Evolutionary conservation across 768 basidiomycete genomes (phyloP).

Genomic region (Suillus variegatus): DNA sequence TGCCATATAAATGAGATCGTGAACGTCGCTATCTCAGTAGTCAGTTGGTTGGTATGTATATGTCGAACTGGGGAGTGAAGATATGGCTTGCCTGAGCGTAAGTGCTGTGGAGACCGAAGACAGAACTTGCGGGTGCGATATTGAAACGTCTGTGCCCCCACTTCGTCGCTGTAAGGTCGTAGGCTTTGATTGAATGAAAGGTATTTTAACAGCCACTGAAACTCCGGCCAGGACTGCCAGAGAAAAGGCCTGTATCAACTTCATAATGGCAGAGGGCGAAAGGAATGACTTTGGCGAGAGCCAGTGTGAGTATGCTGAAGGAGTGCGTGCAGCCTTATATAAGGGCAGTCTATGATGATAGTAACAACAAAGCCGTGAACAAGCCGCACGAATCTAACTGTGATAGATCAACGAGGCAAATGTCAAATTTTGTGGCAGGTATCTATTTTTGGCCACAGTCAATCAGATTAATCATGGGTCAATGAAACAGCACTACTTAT

Average conservation of each 20-base stretch:
- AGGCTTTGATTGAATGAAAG: slow-evolving; percentile 48
- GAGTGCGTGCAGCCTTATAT: neutral
- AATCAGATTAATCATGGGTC: too few relatives aligned
- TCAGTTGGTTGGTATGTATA: slow-evolving; percentile 19
- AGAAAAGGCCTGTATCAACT: slow-evolving; percentile 33
- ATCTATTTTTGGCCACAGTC: neutral
- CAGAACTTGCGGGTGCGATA: slow-evolving; percentile 23
- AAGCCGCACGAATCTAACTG: neutral
- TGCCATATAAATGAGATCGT: slow-evolving; percentile 78
- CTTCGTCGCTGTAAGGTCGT: slow-evolving; percentile 38
- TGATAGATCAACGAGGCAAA: slow-evolving; percentile 6
- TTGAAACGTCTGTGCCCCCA: slow-evolving; percentile 24
- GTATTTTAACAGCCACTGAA: slow-evolving; percentile 47
- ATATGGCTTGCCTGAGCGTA: slow-evolving; percentile 24
- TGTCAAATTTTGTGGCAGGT: neutral
- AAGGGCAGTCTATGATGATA: slow-evolving; percentile 3
- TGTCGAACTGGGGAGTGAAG: too few relatives aligned
- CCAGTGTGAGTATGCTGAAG: neutral
- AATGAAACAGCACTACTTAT: too few relatives aligned
- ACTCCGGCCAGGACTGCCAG: slow-evolving; percentile 39
- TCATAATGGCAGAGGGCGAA: slow-evolving; percentile 36
- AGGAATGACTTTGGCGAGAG: neutral
- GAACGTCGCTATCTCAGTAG: slow-evolving; percentile 52
- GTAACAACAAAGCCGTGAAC: slow-evolving; percentile 2
- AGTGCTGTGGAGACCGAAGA: slow-evolving; percentile 21